Evolutionary conservation across 768 basidiomycete species (phyloP), one percentile per base, ranked within the genome.

Genomic region (Clitopilus hobsonii): DNA sequence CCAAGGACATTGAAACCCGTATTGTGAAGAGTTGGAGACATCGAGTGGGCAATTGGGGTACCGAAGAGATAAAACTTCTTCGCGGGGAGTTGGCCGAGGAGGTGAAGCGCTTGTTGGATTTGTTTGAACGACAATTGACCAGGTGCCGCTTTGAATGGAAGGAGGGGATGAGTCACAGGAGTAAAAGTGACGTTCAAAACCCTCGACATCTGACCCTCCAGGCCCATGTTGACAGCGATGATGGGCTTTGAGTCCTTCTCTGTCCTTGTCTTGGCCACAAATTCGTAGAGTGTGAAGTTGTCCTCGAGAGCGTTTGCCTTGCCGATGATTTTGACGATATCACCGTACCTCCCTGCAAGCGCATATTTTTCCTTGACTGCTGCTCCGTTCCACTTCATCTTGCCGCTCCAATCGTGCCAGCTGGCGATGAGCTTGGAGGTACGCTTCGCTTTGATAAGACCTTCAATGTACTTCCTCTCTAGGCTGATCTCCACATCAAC

Each of bases 21-120:
- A 68, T 98, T 98, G 71, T 99, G 97, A 30, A 99, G 70, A 2
- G 88, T 88, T 0, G 97, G 97, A 0, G 94, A 96, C 81, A 93
- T 88, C 1, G 94, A 97, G 56, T 91, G 83, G 0, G 81, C 71
- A 63, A 98, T 95, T 3, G 96, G 97, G 2, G 74, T 86, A 4
- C 97, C 97, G 61, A 97, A 91, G 50, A 98, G 79, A 75, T 83
- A 93, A 76, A 91, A 96, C 50, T 77, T 76, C 58, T 80, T 83
- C 2, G 83, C 60, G 2, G 93, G 91, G 6, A 91, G 75, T 45
- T 88, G 75, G 1, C 97, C 96, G 20, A 94, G 72, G 10, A 98
- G 78, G 64, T 89, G 78, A 36, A 97, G 75, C 0, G 88, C 92
- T 27, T 76, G 74, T 62, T 96, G 91, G 52, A 98, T 91, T 68